Evolutionary conservation across 1,284 basidiomycete species (phyloP), one percentile per base, ranked within the genome.

Genomic region (Leccinum variabile): DNA sequence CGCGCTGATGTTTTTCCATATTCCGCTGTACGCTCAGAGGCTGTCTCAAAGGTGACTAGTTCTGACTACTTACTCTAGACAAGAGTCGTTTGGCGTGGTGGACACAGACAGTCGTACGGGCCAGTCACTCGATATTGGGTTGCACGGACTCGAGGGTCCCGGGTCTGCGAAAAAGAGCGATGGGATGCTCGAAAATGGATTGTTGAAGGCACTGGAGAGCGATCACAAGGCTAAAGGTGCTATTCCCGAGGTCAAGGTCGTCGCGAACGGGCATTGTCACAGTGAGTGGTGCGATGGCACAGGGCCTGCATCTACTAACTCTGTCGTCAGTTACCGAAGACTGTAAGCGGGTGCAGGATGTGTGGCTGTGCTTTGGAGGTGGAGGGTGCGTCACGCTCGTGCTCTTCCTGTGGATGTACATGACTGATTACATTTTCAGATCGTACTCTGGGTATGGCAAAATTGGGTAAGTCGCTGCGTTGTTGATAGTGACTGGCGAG

Each of bases 341-440:
- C 69, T 98, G 96, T 70, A 82, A 88, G 66, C 85, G 95, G 8
- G 82, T 95, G 6, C 82, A 87, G 55, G 92, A 91, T 7, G 82
- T 97, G 3, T 98, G 97, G 96, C 81, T 92, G 68, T 98, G 96
- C 78, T 99, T 99, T 73, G 92, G 92, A 25, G 96, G 96, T 32
- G 96, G 95, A 69, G 89, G 91, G 79, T 89, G 69, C 71, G 85
- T 78, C 16, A 41, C 8, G 7, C 35, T 37, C 2, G n/a, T 62
- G 18, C 22, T 53, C 6, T 13, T 39, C 16, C 16, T 8, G 11
- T 9, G 25, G 16, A 49, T 28, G 55, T 33, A 58, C 18, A 22
- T 65, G 63, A 63, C 59, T 54, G 56, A 44, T 61, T 18, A 25
- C 35, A 41, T 50, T 46, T 44, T 41, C 63, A 90, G 89, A 5